Base-by-base conservation (phyloP, 2,329 filamentous ascomycete genomes). In the Fusarium haematococcum region DNA sequence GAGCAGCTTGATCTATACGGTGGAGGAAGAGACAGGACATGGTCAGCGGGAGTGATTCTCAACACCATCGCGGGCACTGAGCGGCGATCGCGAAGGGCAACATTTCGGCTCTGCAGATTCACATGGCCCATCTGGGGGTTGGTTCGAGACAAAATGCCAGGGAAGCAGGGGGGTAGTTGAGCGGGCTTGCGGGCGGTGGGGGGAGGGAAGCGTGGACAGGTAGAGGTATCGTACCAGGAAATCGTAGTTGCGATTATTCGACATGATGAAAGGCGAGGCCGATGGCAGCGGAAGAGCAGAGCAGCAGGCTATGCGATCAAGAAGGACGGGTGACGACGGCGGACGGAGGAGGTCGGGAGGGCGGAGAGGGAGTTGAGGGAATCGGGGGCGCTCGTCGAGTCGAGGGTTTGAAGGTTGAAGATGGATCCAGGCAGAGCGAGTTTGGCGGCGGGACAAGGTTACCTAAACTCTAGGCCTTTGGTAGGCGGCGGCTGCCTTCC, bases 241-340 rank as follows among this genome's bases (percentile, higher is more conserved):
- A 86, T 99, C 97, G 87, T 99, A 99, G 89, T 99, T 99, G 86
- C 97, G 92, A 89, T 96, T 97, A 85, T 94, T 95, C 81, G 97
- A 95, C 97, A 99, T 99, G 79, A 82, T 88, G 84, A 79, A 30
- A n/a, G 48, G 27, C 16, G 27, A 52, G 11, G 48, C 27, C 48
- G 48, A 32, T 52, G 48, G 27, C 48, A n/a, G 11, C 75, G 75
- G 75, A 67, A 39, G 67, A 67, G 71, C 52, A 75, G 66, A 39
- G 67, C 67, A 71, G 67, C 20, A 61, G 76, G 69, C 66, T 65
- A 33, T 57, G 41, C 41, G 70, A 74, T 63, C 63, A 52, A 65
- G 64, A 62, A 43, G 6, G 67, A 71, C 63, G 69, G 54, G 45
- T 35, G 58, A 61, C 62, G 62, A 37, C 58, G 43, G 64, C 62